phyloP scores from a whole-genome alignment of 108 stramenopile genomes.

The Nitzschia sp. region DNA sequence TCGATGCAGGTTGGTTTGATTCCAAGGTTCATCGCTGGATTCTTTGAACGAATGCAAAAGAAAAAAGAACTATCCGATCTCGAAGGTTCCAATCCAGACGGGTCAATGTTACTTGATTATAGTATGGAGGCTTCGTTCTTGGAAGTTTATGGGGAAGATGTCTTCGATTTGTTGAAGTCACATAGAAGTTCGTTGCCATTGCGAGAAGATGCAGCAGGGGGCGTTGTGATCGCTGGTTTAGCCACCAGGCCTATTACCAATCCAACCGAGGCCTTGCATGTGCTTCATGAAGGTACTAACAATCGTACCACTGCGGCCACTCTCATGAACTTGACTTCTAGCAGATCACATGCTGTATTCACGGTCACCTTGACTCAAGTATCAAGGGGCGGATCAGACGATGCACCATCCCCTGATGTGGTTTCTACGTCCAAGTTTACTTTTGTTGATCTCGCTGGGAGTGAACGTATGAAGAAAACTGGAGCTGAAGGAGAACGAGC shows the following conservation, averaged over 20 bases:
- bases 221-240: constrained; percentile 63
- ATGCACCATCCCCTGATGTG: constrained; percentile 59
- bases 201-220: constrained; percentile 76
- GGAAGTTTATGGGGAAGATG: constrained; percentile 94
- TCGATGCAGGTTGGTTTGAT: constrained; percentile 74
- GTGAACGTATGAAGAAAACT: constrained; percentile 94
- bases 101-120: constrained; percentile 46
- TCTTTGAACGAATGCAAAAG: constrained; percentile 56
- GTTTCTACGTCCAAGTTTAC: constrained; percentile 74
- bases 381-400: constrained; percentile 21
- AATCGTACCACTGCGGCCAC: constrained; percentile 92
- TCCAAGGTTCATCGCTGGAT: constrained; percentile 87
- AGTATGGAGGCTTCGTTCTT: constrained; percentile 79
- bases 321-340: constrained; percentile 85
- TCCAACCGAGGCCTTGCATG: constrained; percentile 57
- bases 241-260: constrained; percentile 43
- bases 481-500: constrained; percentile 86
- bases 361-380: constrained; percentile 66
- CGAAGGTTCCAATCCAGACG: background rate
- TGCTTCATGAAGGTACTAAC: constrained; percentile 84
- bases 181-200: constrained; percentile 67
- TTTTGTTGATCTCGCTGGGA: constrained; percentile 89
- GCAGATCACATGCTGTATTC: constrained; percentile 83
- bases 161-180: constrained; percentile 80
- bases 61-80: constrained; percentile 45